Evolutionary conservation across 495 filamentous ascomycete species (phyloP).

Genomic region (Cercophora newfieldiana): DNA sequence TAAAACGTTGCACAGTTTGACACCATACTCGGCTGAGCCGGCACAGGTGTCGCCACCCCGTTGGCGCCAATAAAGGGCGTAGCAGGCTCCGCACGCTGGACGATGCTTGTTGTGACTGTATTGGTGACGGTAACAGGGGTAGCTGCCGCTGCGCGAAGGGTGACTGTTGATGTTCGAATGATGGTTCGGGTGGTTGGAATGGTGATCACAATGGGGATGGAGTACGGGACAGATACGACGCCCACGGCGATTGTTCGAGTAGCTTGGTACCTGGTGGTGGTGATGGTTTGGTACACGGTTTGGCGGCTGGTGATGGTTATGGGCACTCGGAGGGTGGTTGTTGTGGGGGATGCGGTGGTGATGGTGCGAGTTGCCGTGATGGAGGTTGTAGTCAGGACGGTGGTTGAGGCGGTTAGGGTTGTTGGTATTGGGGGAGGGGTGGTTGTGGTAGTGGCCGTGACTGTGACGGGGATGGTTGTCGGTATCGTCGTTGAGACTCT

Average conservation of each 20-base stretch:
- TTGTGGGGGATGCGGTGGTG: neutral
- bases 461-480: neutral
- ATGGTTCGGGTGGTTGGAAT: neutral
- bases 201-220: neutral
- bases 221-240: neutral
- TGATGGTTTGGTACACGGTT: neutral
- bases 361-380: neutral
- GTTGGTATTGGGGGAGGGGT: neutral
- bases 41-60: constrained; percentile 30
- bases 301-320: neutral
- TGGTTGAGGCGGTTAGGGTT: neutral
- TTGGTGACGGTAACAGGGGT: neutral
- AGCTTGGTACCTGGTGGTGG: neutral
- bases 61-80: constrained; percentile 14
- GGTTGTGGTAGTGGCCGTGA: neutral
- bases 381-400: neutral
- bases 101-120: neutral
- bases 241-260: neutral
- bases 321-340: neutral
- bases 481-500: neutral
- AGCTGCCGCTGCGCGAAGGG: neutral
- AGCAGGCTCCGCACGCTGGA: neutral
- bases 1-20: constrained; percentile 45
- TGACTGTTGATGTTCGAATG: neutral
- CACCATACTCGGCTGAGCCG: constrained; percentile 37